phyloP scores from a whole-genome alignment of 2,329 filamentous ascomycete genomes.

The Septoria linicola region DNA sequence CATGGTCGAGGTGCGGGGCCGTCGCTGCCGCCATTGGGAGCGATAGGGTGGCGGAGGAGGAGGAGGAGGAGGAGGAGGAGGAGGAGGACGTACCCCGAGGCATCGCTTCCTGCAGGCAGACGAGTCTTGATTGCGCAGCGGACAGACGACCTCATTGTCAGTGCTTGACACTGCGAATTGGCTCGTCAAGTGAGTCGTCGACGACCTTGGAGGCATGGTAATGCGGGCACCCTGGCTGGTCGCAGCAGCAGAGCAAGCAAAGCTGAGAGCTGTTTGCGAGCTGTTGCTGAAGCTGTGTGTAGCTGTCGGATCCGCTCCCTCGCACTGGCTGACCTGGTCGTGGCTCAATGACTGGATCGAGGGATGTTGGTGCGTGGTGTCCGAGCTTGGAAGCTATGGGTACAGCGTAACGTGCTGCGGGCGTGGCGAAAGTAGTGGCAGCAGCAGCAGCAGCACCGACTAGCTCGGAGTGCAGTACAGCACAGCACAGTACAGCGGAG shows the following conservation, averaged over 20 bases:
- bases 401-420: conserved; percentile 2
- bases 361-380: conserved; percentile 9
- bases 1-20: not conserved
- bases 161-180: conserved; percentile 85
- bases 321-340: not conserved
- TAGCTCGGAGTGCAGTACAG: too few relatives aligned
- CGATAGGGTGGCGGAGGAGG: not conserved
- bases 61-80: conserved; percentile 27
- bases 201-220: conserved; percentile 19
- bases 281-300: conserved; percentile 10
- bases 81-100: conserved; percentile 76
- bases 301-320: conserved; percentile 5
- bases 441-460: not conserved
- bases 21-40: not conserved
- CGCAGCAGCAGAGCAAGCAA: not conserved
- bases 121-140: conserved; percentile 91
- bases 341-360: conserved; percentile 8
- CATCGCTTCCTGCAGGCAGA: conserved; percentile 97
- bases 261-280: conserved; percentile 9
- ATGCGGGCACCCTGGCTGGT: conserved; percentile 16
- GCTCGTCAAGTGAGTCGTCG: conserved; percentile 13
- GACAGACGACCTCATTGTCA: conserved; percentile 96
- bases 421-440: not conserved
- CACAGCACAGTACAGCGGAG: not conserved
- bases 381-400: conserved; percentile 6